Base-by-base conservation (phyloP, 768 basidiomycete species). In the Phanerodontia chrysosporium region DNA sequence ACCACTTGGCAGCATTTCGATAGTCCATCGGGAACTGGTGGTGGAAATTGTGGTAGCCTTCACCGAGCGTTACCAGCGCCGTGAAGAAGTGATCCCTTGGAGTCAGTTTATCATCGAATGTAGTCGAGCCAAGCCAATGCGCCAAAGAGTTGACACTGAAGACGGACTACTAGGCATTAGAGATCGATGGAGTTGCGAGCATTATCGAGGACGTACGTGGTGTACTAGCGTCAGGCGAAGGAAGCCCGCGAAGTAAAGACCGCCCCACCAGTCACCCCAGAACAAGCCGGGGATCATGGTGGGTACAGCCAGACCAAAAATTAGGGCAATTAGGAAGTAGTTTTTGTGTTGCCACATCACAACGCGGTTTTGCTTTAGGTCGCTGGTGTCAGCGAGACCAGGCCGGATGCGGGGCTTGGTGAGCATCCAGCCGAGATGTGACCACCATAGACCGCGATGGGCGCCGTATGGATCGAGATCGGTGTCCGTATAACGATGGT, bases 41-140 rank as follows among this genome's bases (percentile, higher is more conserved):
- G 76, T 98, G 95, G 83, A 96, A 96, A 74, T 98, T 98, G 80
- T 98, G 95, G 77, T 98, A 98, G 13, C 95, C 95, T 73, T 98
- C 95, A 53, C 95, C 95, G 66, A 95, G 87, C 32, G 95, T 97
- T 61, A 86, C 87, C 25, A 97, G 76, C 2, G 95, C 95, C 25
- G 94, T 96, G 69, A 95, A 69, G 59, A 94, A 69, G 73, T 95
- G 94, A 73, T 96, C 93, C 54, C 89, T 82, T 16, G 95, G 95
- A 9, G 91, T 89, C 72, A 94, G 90, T 76, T 94, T 95, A 83
- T 95, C 92, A 74, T 97, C 94, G 68, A 92, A 96, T 27, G 94
- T 91, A 7, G 89, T 77, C 61, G 93, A 92, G 48, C 95, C 95
- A 60, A 98, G 84, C 92, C 92, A 97, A 73, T 98, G 95, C 16